Base-by-base conservation (phyloP, 495 filamentous ascomycete genomes). In the Hypomontagnella monticulosa region DNA sequence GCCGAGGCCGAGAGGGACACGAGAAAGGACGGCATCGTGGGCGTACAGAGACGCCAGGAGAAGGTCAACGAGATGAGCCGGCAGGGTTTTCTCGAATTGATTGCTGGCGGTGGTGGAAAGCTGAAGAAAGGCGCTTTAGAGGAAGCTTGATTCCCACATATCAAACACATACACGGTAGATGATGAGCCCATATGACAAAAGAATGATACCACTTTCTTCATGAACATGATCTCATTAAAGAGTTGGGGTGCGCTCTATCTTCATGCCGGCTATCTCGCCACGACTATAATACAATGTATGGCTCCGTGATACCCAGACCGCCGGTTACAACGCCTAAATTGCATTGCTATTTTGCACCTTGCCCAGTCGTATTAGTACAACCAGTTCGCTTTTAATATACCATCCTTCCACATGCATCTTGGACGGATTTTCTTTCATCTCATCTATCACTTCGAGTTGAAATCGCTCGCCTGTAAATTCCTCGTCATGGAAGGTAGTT, bases 381-480 rank as follows among this genome's bases (percentile, higher is more conserved):
- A 34, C 53, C 44, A 53, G 53, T 55, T 27, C 14, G 9, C 46
- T 55, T 32, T 33, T 56, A 11, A 49, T 58, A 38, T 66, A 49
- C 16, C 19, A n/a, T 30, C 18, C 38, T 33, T 2, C 47, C 38
- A 37, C 66, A 74, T 64, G 74, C 68, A 79, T 83, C 57, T 76
- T 75, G 63, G 73, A 72, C 4, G 2, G 37, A 33, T 32, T n/a
- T n/a, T 43, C 18, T 32, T 9, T 1, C 18, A 7, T 10, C 15
- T 19, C 0, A n/a, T 72, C 58, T 71, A 69, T 70, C 37, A 30
- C 20, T 81, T 85, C 66, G 77, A 81, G 10, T 78, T 81, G 73
- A 99, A 98, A 76, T 98, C 95, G 74, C 91, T 96, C 19, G 91
- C 91, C 80, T 99, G 96, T 69, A 99, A 67, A 73, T 99, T 99